These are phyloP conservation scores for Sphagnum tenellum DNA, from an alignment of 225 moss, liverwort and hornwort genomes.

Conservation along the genomic window DNA sequence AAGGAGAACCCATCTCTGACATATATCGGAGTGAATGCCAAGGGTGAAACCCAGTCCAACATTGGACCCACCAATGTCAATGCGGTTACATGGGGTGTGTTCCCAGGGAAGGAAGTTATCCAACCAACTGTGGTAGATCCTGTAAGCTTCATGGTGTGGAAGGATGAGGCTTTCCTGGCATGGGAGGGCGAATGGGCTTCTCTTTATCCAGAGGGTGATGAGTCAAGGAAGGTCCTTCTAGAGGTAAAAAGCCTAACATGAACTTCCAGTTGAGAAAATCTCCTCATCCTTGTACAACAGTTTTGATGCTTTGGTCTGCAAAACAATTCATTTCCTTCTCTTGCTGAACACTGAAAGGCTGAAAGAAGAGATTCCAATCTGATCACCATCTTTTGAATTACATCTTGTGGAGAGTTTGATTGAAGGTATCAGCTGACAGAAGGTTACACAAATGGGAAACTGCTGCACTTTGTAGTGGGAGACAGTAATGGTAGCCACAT, in stretches of 20 bases:
- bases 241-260: slow-evolving; percentile 26
- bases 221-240: slow-evolving; percentile 58
- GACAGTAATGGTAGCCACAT: no score
- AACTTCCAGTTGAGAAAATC: no score
- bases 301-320: no score
- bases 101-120: slow-evolving; percentile 91
- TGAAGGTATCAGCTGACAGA: no score
- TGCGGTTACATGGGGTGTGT: slow-evolving; percentile 96
- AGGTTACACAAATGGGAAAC: no score
- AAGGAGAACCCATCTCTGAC: slow-evolving; percentile 34
- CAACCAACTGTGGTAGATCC: slow-evolving; percentile 96
- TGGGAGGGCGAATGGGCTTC: slow-evolving; percentile 90
- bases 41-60: slow-evolving; percentile 82
- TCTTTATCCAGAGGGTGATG: slow-evolving; percentile 57
- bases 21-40: slow-evolving; percentile 80
- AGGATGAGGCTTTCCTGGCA: slow-evolving; percentile 89
- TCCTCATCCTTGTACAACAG: no score
- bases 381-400: no score
- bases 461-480: no score
- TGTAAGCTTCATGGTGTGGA: slow-evolving; percentile 97
- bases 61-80: slow-evolving; percentile 80
- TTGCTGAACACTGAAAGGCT: no score
- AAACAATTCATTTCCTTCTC: no score
- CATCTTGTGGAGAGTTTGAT: no score
- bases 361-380: no score